Base-by-base conservation (phyloP, 148 eudicot species). In the Diospyros lotus region DNA sequence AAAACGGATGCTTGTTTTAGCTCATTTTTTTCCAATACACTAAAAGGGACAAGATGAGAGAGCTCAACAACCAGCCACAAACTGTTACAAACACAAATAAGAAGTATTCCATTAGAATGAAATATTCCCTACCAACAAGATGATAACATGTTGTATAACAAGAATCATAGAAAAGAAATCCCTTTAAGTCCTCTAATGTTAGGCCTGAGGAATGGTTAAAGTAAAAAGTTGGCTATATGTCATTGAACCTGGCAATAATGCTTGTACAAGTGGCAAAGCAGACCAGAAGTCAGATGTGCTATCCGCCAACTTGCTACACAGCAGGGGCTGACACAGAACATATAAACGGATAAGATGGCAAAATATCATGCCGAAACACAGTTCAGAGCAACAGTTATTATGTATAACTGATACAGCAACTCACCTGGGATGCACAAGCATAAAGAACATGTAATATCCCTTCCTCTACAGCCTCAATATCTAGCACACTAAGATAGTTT, bases 371-470 rank as follows among this genome's bases (percentile, higher is more conserved):
- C 66, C 55, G 69, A 54, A 78, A 71, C 71, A 72, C 5, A 68
- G 79, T 12, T 42, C n/a, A 28, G 46, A 3, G 43, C 3, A 42
- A 14, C 53, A 46, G 44, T 46, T 15, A 73, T 13, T 28, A 17
- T 51, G 48, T 12, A 59, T 38, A 46, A 58, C 10, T 64, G 3
- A 58, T n/a, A 67, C 64, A 60, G 63, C 66, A 72, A 77, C 87
- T 54, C 69, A 91, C 97, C 93, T 91, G 86, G 8, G 90, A 85
- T 42, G 89, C 91, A 87, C 85, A 87, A 73, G 97, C 91, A 81
- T 81, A 91, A 48, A 91, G 85, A 80, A 91, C 86, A 80, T 91
- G 97, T 64, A 91, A 76, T 78, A 89, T 72, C 52, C 90, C 97
- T 79, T 91, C 96, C 80, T 91, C 97, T 9, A 87, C 87, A 38